Evolutionary conservation across 2,329 filamentous ascomycete species (phyloP), one percentile per base, ranked within the genome.

Genomic region (Pseudofabraea citricarpa): DNA sequence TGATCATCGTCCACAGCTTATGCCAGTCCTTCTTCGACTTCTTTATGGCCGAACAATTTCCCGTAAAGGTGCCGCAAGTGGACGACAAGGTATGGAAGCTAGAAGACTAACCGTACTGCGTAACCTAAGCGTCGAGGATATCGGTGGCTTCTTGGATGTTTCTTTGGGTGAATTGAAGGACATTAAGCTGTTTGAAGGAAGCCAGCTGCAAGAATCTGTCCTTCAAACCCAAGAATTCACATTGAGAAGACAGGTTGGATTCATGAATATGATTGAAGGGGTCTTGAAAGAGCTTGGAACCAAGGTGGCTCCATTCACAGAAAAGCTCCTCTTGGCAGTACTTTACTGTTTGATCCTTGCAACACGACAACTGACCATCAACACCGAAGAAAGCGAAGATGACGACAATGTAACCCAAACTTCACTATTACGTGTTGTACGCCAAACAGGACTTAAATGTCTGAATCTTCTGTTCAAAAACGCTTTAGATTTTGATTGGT

Each of bases 41-140:
- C 71, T 98, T 2, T 98, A 97, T 62, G 93, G 93, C 31, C 83
- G 89, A 52, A 83, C 91, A 36, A 89, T 97, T 41, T 85, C 87
- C 15, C 85, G 89, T 55, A 87, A 87, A 56, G 87, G 87, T 15
- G 77, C 79, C 21, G 78, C 81, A 15, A 88, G 86, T 52, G 87
- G 87, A 10, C 85, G 85, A 50, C 83, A 89, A 56, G 88, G 89
- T 1, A 81, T 95, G 58, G 83, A 90, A 51, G 82, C 86, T 3
- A 88, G 87, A 45, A 77, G 93, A 52, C 76, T 97, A 41, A 82
- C 89, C 36, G 82, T 91, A 4, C 69, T 98, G 35, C 83, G 90
- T 32, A 84, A 86, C 45, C 81, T 97, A 18, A 79, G 78, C 12
- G 73, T 85, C 16, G 70, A 80, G 13, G 87, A 94, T 44, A 79